Base-by-base conservation (phyloP, 495 filamentous ascomycete species). In the Penicillium ochrochloron region DNA sequence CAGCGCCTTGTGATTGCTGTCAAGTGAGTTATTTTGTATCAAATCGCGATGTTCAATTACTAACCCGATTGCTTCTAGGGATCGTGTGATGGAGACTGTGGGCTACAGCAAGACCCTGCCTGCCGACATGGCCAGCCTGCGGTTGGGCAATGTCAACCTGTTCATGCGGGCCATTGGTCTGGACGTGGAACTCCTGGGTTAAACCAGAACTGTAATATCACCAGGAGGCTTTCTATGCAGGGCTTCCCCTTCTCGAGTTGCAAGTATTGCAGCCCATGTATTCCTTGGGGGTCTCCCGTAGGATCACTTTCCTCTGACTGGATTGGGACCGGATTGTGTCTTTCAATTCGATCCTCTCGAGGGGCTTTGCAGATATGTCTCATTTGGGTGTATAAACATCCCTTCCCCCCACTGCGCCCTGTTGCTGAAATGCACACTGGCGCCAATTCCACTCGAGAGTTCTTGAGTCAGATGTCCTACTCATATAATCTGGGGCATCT, bases 151-250 rank as follows among this genome's bases (percentile, higher is more conserved):
- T 72, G 96, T 99, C 67, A 98, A 99, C 76, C 80, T 99, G 33
- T 99, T 99, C 75, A 97, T 99, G 94, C 87, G 92, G 65, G 95
- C 94, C 57, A 98, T 99, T 75, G 96, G 95, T 5, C 83, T 99
- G 68, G 96, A 98, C 81, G 95, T 99, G 37, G 95, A 97, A 69
- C 81, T 97, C 62, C 88, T 99, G 66, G 89, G 91, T 73, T 97
- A 77, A 73, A 57, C 15, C n/a, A 7, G 54, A 17, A 19, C 23
- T n/a, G 37, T 17, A 44, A 57, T 37, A 39, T 23, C 14, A 21
- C 27, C 12, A 21, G 17, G 19, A 12, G 17, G 33, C 19, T 37
- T 23, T 35, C n/a, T 14, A 6, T 25, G n/a, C 25, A 15, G 14
- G 27, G 2, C 19, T 33, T 23, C 27, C 27, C 15, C 51, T n/a